Percentiles rank a stretch among this genome's conserved stretches.
Evolutionary conservation across 768 basidiomycete genomes (phyloP).

Genomic region (Suillus tomentosus): DNA sequence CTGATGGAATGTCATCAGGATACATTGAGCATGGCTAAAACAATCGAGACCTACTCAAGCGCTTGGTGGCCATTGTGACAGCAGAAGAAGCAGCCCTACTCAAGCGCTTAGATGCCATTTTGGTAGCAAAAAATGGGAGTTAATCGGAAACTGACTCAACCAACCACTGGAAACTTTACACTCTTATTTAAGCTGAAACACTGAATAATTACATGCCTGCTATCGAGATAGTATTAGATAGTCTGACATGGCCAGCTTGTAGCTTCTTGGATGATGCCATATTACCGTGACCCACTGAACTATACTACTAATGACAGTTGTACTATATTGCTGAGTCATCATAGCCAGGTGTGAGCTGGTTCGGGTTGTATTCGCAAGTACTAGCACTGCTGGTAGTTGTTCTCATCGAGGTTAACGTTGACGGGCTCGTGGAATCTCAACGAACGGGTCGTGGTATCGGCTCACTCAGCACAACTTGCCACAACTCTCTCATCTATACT

Average conservation of each 20-base stretch:
- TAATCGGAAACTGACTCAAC: neutral
- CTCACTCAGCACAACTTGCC: neutral
- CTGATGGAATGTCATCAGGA: slow-evolving; percentile 42
- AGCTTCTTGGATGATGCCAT: too few relatives aligned
- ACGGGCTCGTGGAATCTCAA: slow-evolving; percentile 7
- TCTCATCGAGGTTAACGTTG: slow-evolving; percentile 21
- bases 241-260: too few relatives aligned
- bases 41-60: slow-evolving; percentile 25
- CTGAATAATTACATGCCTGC: too few relatives aligned
- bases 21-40: neutral
- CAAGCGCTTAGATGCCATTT: slow-evolving; percentile 27
- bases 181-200: too few relatives aligned
- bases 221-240: too few relatives aligned
- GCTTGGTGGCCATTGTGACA: slow-evolving; percentile 23
- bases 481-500: neutral
- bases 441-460: neutral
- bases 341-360: slow-evolving; percentile 5
- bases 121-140: neutral
- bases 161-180: too few relatives aligned
- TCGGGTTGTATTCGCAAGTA: slow-evolving; percentile 6
- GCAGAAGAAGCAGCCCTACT: slow-evolving; percentile 19
- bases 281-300: too few relatives aligned
- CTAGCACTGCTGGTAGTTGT: neutral
- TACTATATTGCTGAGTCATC: slow-evolving; percentile 4
- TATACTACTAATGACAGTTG: too few relatives aligned